Conservation (phyloP, 192 early-diverging fungal genomes). For the Linnemannia exigua region DNA sequence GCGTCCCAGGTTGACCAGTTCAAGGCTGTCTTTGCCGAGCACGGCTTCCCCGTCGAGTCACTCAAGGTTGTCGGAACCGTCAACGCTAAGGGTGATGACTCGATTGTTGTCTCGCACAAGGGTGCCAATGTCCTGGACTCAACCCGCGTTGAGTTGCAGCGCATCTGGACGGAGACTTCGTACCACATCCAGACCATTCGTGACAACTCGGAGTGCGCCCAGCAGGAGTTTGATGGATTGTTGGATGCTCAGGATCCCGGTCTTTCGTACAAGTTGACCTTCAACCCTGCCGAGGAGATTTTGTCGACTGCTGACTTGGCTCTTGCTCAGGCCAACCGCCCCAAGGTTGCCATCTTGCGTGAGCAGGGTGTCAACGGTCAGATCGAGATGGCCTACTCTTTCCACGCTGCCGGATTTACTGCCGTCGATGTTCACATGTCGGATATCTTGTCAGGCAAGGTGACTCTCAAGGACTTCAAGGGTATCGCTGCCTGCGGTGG, state of each 20-base stretch:
- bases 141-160: constrained; percentile 78
- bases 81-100: constrained; percentile 59
- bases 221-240: constrained; percentile 85
- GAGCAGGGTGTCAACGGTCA: constrained; percentile 99
- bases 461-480: constrained; percentile 77
- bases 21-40: constrained; percentile 59
- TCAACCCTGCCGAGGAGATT: constrained; percentile 73
- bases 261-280: constrained; percentile 83
- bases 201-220: constrained; percentile 90
- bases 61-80: constrained; percentile 75
- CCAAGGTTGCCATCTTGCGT: constrained; percentile 94
- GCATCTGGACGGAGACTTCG: constrained; percentile 93
- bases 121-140: constrained; percentile 66
- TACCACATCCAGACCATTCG: constrained; percentile 91
- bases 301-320: constrained; percentile 42
- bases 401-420: constrained; percentile 94
- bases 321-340: constrained; percentile 55
- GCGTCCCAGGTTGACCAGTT: constrained; percentile 68
- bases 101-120: constrained; percentile 65
- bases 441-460: constrained; percentile 81
- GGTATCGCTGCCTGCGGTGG: constrained; percentile 97
- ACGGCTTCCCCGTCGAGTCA: constrained; percentile 68
- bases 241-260: constrained; percentile 84
- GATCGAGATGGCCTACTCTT: constrained; percentile 95
- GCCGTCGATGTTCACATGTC: constrained; percentile 99